These are phyloP conservation scores for Grigorovia transvaalensis DNA, from an alignment of 805 yeast species.

Conservation along the genomic window DNA sequence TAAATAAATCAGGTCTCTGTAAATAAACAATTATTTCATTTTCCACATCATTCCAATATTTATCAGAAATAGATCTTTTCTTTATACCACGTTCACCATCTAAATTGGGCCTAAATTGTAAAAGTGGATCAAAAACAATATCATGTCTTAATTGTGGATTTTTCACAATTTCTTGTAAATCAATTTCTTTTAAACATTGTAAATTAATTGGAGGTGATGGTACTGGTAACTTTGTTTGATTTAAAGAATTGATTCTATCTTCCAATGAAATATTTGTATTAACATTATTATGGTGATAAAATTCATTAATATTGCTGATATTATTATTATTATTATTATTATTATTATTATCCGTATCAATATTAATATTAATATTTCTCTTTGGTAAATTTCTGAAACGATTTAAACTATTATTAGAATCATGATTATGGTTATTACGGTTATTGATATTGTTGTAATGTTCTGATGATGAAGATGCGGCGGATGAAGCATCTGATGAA, in stretches of 20 bases:
- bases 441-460: background rate
- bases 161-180: constrained; percentile 75
- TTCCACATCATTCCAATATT: constrained; percentile 73
- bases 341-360: background rate
- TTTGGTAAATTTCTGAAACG: background rate
- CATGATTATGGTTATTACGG: background rate
- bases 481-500: background rate
- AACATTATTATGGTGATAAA: background rate
- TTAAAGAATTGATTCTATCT: constrained; percentile 18
- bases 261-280: constrained; percentile 11
- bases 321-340: background rate
- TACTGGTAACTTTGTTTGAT: constrained; percentile 21
- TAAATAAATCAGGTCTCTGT: constrained; percentile 19
- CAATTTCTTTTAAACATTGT: constrained; percentile 75
- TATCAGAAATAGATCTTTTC: constrained; percentile 64
- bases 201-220: constrained; percentile 75
- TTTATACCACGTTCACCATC: constrained; percentile 85
- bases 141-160: constrained; percentile 92
- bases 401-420: background rate
- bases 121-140: constrained; percentile 80
- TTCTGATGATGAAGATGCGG: background rate
- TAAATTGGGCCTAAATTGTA: constrained; percentile 82
- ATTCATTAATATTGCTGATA: background rate
- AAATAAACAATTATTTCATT: constrained; percentile 47
- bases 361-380: background rate